A percentile compares a stretch with the other conserved stretches of the same genome.
These are phyloP conservation scores for Hanseniaspora lindneri DNA, from an alignment of 805 yeast species.

Conservation along the genomic window DNA sequence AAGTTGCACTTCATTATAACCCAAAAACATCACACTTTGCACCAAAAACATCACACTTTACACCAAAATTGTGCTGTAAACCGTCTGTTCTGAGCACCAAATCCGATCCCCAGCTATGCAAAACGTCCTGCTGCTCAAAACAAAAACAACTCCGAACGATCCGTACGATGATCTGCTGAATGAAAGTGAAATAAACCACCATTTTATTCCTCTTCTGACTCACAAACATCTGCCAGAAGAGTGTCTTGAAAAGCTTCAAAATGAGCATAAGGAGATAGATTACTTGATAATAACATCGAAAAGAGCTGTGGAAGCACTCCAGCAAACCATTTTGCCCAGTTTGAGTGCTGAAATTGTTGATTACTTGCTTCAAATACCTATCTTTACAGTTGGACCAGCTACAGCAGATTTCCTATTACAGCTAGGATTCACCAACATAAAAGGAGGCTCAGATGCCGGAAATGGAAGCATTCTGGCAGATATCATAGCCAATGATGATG, in stretches of 20 bases:
- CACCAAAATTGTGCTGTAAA: background rate
- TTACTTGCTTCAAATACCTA: constrained; percentile 38
- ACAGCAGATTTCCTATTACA: constrained; percentile 48
- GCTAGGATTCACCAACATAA: constrained; percentile 54
- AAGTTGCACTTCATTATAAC: too few relatives aligned
- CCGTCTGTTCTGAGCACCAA: background rate
- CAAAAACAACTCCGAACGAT: constrained; percentile 56
- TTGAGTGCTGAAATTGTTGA: constrained; percentile 20
- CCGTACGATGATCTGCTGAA: constrained; percentile 43
- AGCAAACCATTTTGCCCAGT: constrained; percentile 32
- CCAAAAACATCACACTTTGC: too few relatives aligned
- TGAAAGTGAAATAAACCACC: constrained; percentile 32
- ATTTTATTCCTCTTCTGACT: constrained; percentile 61
- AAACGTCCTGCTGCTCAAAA: constrained; percentile 52
- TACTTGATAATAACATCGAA: constrained; percentile 76
- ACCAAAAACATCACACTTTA: too few relatives aligned
- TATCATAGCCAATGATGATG: constrained; percentile 37
- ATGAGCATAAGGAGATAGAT: constrained; percentile 31
- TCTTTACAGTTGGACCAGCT: constrained; percentile 87
- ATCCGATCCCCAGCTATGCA: background rate
- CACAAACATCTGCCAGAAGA: constrained; percentile 44
- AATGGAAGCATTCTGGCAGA: constrained; percentile 65
- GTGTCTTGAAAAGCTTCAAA: constrained; percentile 36
- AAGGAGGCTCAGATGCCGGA: constrained; percentile 70
- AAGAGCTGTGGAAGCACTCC: constrained; percentile 75